Evolutionary conservation across 2,329 filamentous ascomycete genomes (phyloP), one percentile per base, ranked within the genome.

Genomic region (Monosporascus sp.): DNA sequence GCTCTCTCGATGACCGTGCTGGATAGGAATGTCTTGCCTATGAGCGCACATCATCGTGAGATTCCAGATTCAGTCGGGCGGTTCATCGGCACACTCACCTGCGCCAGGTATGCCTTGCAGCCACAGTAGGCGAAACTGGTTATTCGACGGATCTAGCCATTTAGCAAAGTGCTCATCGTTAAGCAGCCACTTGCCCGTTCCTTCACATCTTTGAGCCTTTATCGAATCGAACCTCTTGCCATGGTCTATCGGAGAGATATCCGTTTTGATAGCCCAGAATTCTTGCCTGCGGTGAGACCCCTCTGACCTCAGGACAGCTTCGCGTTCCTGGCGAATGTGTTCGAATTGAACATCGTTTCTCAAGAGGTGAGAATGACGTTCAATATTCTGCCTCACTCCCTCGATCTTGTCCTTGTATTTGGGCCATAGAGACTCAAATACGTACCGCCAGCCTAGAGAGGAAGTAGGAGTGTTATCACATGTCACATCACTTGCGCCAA

Each of bases 371-470:
- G 51, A 45, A 31, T 63, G 55, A 3, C 52, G 51, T 35, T 56
- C 44, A 17, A 63, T 55, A 37, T 55, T 49, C 7, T 40, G 37
- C 7, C 47, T 40, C 5, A 64, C 48, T 2, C 55, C 49, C 9
- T 56, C 38, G 40, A 64, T 58, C 40, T 64, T 65, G 3, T 58
- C 56, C 24, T 45, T 40, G 14, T 65, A 55, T 35, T 54, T 65
- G 26, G 67, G 65, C 67, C 68, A 70, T 5, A 69, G 17, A 1
- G 59, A 49, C 45, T 69, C 64, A 45, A 70, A 69, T 7, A 68
- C 14, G 43, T 58, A 40, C 49, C 53, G 58, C 59, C 59, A 63
- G 5, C 59, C 67, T 68, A 46, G 22, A 50, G 24, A 26, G 24
- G 24, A 2, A 26, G 24, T 24, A 26, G 6, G 6, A 2, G 24